Evolutionary conservation across 495 filamentous ascomycete species (phyloP).

Genomic region (Penicillium bialowiezense): DNA sequence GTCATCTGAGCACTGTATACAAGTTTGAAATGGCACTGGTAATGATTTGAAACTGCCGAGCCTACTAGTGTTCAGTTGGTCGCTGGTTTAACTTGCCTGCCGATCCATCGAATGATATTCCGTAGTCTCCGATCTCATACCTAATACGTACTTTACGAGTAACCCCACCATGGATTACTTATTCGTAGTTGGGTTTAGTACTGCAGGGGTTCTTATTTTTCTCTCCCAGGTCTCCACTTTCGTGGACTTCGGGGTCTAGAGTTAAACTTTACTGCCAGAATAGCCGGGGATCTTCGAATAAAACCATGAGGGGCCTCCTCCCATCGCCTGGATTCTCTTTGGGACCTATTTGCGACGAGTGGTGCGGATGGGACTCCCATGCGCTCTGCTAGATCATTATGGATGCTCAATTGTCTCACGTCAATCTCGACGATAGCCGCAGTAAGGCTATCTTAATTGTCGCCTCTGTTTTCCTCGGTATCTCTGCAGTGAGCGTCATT

Average conservation of each 20-base stretch:
- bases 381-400: slow-evolving; percentile 5
- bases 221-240: not conserved
- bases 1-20: too few species aligned
- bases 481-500: slow-evolving; percentile 23
- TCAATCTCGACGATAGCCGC: slow-evolving; percentile 15
- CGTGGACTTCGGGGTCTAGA: slow-evolving; percentile 10
- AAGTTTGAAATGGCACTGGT: not conserved
- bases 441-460: slow-evolving; percentile 29
- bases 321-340: not conserved
- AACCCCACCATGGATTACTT: slow-evolving; percentile 4
- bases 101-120: slow-evolving; percentile 14
- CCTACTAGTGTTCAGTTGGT: not conserved
- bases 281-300: slow-evolving; percentile 19
- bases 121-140: slow-evolving; percentile 15
- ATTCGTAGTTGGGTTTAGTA: not conserved
- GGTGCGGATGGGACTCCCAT: slow-evolving; percentile 12
- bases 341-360: not conserved
- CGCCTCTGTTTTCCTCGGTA: slow-evolving; percentile 28
- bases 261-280: slow-evolving; percentile 6
- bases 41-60: not conserved
- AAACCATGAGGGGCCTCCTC: slow-evolving; percentile 12
- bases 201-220: not conserved
- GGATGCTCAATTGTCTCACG: slow-evolving; percentile 8
- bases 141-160: too few species aligned
- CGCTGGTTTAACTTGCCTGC: not conserved